Base-by-base conservation (phyloP, 257 asterid genomes). In the Mitragyna speciosa region DNA sequence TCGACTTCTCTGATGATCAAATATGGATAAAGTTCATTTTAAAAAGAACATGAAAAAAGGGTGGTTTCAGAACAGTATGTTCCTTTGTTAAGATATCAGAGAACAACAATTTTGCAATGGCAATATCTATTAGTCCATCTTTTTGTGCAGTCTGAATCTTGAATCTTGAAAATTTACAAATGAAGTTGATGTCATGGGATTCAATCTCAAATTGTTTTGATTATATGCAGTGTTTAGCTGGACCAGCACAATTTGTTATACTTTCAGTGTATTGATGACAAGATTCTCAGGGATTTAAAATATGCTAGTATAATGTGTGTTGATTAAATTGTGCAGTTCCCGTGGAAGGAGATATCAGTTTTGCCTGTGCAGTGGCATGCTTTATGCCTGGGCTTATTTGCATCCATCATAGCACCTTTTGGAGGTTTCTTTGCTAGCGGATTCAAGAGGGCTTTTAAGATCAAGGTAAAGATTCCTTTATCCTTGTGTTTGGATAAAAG, bases 371-470 rank as follows among this genome's bases (percentile, higher is more conserved):
- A 93, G 85, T 92, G 93, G 97, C 98, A 93, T 85, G 94, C 97
- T 14, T 31, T 92, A 71, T 82, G 86, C 67, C 93, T 93, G 79
- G 97, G 97, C 59, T 88, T 93, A 65, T 96, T 96, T 89, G 93
- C 99, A 61, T 96, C 99, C 56, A 90, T 96, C 74, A 94, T 96
- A 74, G 99, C 98, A 74, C 99, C 99, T 76, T 96, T 96, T 83
- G 99, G 99, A 78, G 99, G 99, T 74, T 96, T 96, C 83, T 96
- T 96, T 19, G 99, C 99, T 41, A 96, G 99, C 85, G 98, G 99
- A 73, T 96, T 96, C 81, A 96, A 96, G 89, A 88, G 99, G 80
- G 99, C 99, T 84, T 96, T 96, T 91, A 94, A 96, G 84, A 87
- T 96, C 85, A 96, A 96, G 97, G 98, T 96, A 79, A 67, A 65